Conservation (phyloP, 345 rosid species). For the Lepidium aucheri region DNA sequence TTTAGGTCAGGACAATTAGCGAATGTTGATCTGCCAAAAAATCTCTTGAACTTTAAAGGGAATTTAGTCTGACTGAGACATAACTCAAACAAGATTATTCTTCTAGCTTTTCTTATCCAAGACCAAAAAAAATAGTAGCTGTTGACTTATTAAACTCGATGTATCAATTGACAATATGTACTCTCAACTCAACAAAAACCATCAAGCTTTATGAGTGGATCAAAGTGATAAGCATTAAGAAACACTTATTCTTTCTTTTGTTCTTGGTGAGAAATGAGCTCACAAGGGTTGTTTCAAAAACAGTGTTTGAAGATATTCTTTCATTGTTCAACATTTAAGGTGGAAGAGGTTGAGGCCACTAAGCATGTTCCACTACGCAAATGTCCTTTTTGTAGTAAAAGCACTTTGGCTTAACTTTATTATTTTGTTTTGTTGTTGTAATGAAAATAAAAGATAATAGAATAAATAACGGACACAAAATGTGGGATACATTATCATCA, state of each 20-base stretch:
- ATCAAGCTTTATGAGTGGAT: conserved; percentile 15
- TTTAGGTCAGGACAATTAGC: too few species aligned
- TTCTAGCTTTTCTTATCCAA: conserved; percentile 7
- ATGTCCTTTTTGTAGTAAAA: conserved; percentile 23
- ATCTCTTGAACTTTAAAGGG: neutral
- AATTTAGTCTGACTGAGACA: conserved; percentile 5
- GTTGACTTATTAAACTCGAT: conserved; percentile 15
- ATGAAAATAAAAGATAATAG: conserved; percentile 15
- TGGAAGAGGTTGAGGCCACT: conserved; percentile 28
- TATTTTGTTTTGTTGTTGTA: conserved; percentile 3
- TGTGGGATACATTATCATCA: conserved; percentile 22
- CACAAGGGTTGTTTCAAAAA: conserved; percentile 14
- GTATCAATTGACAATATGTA: neutral
- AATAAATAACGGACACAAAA: conserved; percentile 19
- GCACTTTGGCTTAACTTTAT: conserved; percentile 19
- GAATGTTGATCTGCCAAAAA: neutral
- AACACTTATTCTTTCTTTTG: neutral
- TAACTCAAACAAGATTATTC: neutral
- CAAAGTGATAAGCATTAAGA: conserved; percentile 23
- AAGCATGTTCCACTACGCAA: conserved; percentile 25
- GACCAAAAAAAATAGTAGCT: neutral
- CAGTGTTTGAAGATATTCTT: conserved; percentile 16
- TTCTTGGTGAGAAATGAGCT: neutral
- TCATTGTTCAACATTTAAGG: conserved; percentile 26
- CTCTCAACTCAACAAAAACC: conserved; percentile 1